A percentile compares a stretch with the other conserved stretches of the same genome.
phyloP scores from a whole-genome alignment of 345 rosid species.

The Laguncularia racemosa region DNA sequence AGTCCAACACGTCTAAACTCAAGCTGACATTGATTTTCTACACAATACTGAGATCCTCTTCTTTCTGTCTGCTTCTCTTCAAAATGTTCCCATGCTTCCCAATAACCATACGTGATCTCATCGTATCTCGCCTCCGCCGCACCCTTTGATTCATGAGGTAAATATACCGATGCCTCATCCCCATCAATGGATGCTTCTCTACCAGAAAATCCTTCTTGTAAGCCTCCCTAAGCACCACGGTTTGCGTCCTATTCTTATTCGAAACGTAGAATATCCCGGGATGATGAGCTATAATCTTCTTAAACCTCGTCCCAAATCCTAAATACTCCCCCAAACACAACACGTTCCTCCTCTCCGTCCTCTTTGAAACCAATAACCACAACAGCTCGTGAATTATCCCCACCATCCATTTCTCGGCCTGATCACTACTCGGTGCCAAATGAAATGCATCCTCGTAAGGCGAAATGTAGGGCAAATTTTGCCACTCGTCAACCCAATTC shows the following conservation, averaged over 20 bases:
- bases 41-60: no score
- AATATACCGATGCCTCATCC: slow-evolving; percentile 70
- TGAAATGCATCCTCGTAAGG: slow-evolving; percentile 67
- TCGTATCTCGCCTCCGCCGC: no score
- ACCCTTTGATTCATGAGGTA: slow-evolving; percentile 43
- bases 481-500: slow-evolving; percentile 79
- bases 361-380: slow-evolving; percentile 58
- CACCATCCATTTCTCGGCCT: slow-evolving; percentile 75
- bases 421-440: slow-evolving; percentile 48
- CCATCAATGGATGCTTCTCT: slow-evolving; percentile 68
- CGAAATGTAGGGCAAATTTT: slow-evolving; percentile 67
- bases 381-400: slow-evolving; percentile 73
- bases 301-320: slow-evolving; percentile 56
- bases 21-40: no score
- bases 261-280: slow-evolving; percentile 81
- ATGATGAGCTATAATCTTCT: slow-evolving; percentile 60
- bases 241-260: slow-evolving; percentile 74
- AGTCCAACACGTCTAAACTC: no score
- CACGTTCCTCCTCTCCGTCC: slow-evolving; percentile 65
- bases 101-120: no score
- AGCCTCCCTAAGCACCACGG: slow-evolving; percentile 73
- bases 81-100: no score
- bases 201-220: slow-evolving; percentile 59
- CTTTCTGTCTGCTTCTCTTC: no score
- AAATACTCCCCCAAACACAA: slow-evolving; percentile 54